Evolutionary conservation across 805 yeast species (phyloP), one percentile per base, ranked within the genome.

Genomic region (Myxozyma mucilagina): DNA sequence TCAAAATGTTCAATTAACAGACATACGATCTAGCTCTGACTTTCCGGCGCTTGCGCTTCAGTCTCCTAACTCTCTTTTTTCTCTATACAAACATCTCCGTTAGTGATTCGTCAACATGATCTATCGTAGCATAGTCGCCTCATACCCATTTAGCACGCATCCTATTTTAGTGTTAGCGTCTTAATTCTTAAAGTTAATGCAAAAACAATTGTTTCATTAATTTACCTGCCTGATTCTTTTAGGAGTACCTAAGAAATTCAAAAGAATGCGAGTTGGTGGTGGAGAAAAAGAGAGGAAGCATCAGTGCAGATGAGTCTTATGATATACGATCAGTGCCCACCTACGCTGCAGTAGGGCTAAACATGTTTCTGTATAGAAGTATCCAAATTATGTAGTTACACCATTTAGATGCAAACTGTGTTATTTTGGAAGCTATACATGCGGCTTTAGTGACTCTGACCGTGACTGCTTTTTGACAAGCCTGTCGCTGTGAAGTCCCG

Each of bases 31-130:
- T 91, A 84, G 98, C 98, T 90, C 98, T 90, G 78, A 93, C 97
- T 97, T 93, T 93, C 97, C 98, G 97, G 89, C 98, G 90, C 96
- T 93, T 93, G 87, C 97, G 90, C 90, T 93, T 93, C 80, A 93
- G 90, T 90, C 98, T 90, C 90, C 98, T 92, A 82, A 89, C 96
- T 92, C 98, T 93, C 96, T 93, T 93, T 89, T 93, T 93, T 89
- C 97, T 93, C 98, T 59, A 39, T 32, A 34, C 18, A n/a, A n/a
- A n/a, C 32, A 24, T 24, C 36, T 9, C 39, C 24, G 24, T 39
- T 53, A 50, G 53, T 61, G 53, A 63, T 39, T 14, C 29, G 13
- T 47, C 9, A 9, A 2, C 36, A 3, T 18, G n/a, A n/a, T 51
- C 18, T 1, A 24, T 10, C n/a, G n/a, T 7, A 34, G 3, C 16